These are phyloP conservation scores for Cytospora schulzeri DNA, from an alignment of 2,329 filamentous ascomycete genomes.

Conservation along the genomic window DNA sequence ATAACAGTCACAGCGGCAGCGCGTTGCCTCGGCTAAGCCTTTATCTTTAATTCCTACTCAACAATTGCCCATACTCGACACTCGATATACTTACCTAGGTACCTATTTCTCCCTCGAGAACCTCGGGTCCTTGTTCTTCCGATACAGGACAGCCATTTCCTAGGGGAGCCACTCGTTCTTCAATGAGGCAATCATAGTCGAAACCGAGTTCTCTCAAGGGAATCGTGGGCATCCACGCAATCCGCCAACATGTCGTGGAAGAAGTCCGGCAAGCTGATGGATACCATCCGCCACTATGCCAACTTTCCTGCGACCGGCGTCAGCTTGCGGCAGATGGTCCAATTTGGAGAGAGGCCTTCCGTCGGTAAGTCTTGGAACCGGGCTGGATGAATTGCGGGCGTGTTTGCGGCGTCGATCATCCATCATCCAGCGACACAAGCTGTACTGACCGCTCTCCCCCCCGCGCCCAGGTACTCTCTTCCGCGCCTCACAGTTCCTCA, in stretches of 20 bases:
- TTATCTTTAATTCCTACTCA: neutral
- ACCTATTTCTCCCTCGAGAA: too few species aligned
- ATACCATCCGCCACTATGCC: conserved; percentile 96
- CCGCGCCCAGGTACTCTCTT: conserved; percentile 77
- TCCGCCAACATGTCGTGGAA: conserved; percentile 83
- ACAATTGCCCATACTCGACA: conserved; percentile 5
- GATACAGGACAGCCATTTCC: neutral
- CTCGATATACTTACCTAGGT: too few species aligned
- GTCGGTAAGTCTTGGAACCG: conserved; percentile 62
- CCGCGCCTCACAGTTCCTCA: conserved; percentile 95
- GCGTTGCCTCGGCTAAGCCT: conserved; percentile 27
- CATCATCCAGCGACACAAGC: neutral
- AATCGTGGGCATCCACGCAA: conserved; percentile 29
- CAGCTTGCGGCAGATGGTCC: conserved; percentile 97
- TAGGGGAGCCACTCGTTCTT: conserved; percentile 4
- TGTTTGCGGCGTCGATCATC: neutral
- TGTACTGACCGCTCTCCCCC: conserved; percentile 15
- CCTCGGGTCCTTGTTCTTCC: neutral
- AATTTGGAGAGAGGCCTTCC: conserved; percentile 93
- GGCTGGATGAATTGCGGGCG: conserved; percentile 16
- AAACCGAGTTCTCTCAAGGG: conserved; percentile 17
- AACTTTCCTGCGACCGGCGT: conserved; percentile 96
- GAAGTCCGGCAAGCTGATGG: conserved; percentile 86
- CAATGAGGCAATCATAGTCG: conserved; percentile 26
- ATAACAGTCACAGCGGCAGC: conserved; percentile 20